Evolutionary conservation across 2,329 filamentous ascomycete genomes (phyloP), one percentile per base, ranked within the genome.

Genomic region (Magnaporthiopsis incrustans): DNA sequence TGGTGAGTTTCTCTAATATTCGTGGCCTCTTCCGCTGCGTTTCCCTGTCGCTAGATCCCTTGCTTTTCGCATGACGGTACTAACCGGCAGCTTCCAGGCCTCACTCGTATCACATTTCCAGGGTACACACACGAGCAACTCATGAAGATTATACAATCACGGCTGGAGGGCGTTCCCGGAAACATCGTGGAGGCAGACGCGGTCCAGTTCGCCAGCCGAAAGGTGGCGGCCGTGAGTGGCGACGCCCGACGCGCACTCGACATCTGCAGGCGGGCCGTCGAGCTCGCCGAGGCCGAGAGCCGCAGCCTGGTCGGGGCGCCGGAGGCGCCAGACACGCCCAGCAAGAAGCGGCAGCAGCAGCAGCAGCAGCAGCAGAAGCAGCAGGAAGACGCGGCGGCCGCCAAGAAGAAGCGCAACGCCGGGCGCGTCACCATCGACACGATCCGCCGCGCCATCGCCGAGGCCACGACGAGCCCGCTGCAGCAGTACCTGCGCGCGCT

Each of bases 111-210:
- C 72, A 97, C 95, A 0, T 99, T 99, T 71, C 91, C 95, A 0
- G 95, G 95, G 27, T 99, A 99, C 76, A 97, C 92, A 65, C 93
- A 99, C 75, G 92, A 95, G 65, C 95, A 99, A 76, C 84, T 99
- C 57, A 97, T 98, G 90, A 90, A 89, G 69, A 99, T 99, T 72
- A 97, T 99, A 67, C 89, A 94, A 72, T 96, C 92, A n/a, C 89
- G 95, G 35, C 84, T 99, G 2, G 87, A 92, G 72, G 92, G 91
- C 63, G 91, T 98, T 0, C 89, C 91, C 1, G 92, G 92, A 32
- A 88, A 93, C 68, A 89, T 99, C 59, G 94, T 99, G 57, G 92
- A 97, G 66, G 81, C 91, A 1, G 95, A 99, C 72, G 96, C 95
- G 18, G 85, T 99, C 61, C 94, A 98, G 76, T 99, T 99, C 72